Evolutionary conservation across 75 land plant genomes (phyloP), one percentile per base, ranked within the genome.

Genomic region (Isoetes taiwanensis): DNA sequence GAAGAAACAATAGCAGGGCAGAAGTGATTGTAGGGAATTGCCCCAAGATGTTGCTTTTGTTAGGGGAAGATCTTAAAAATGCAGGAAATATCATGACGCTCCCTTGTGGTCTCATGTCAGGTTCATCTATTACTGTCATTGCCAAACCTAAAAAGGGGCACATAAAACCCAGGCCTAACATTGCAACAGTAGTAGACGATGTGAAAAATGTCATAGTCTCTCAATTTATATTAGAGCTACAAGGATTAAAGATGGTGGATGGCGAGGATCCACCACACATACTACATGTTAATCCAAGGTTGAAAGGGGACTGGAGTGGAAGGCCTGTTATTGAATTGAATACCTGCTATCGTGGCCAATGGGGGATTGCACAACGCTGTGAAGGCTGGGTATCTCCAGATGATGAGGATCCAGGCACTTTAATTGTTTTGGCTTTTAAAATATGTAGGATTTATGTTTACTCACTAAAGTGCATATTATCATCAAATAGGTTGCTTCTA

Each of bases 301-400:
- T 91, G 59, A 79, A 72, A 27, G 97, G 97, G 31, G 97, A 91
- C 54, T 91, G 95, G 95, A 91, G 95, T 52, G 70, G 73, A 5
- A 80, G 59, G 57, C 85, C 95, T 21, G 89, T 91, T 31, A 83
- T 91, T 41, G 97, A 91, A 80, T 76, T 65, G 34, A 91, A 91
- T 58, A 82, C 86, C 19, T 90, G 91, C 50, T 90, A 90, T 43
- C 41, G 97, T 21, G 78, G 76, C 71, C 97, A 90, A 63, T 90
- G 97, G 97, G 97, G 87, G 4, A 12, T 72, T 0, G 70, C 81
- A 0, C 73, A 67, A 37, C 65, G 96, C 40, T 90, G 90, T 41
- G 84, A 86, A 37, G 97, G 97, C 6, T 73, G 80, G 78, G 63
- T 41, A 2, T 41, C 55, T 43, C 68, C 72, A 8, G 86, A 85